Evolutionary conservation across 2,329 filamentous ascomycete genomes (phyloP).

Genomic region (Cladobotryum mycophilum): DNA sequence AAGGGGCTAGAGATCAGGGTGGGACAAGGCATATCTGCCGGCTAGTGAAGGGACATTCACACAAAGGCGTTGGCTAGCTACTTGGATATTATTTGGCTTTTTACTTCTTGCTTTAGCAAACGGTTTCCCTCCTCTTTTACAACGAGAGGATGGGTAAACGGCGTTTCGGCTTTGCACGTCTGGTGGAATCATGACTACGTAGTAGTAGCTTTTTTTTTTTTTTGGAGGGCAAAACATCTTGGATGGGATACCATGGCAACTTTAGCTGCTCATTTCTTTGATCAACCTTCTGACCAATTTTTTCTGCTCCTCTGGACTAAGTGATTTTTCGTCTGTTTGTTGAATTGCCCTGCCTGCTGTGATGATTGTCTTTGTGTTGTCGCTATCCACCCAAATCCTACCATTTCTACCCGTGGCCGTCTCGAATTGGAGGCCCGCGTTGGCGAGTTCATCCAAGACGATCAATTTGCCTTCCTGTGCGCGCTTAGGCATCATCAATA

Average conservation of each 20-base stretch:
- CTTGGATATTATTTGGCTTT: no score
- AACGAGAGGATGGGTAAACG: background rate
- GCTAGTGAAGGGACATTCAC: no score
- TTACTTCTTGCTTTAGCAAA: background rate
- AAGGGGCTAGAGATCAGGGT: no score
- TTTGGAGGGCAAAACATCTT: background rate
- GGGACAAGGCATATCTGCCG: no score
- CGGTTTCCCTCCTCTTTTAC: background rate
- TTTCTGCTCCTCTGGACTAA: constrained; percentile 61
- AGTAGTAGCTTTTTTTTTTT: background rate
- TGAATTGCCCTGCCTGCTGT: constrained; percentile 72
- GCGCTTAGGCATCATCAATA: constrained; percentile 62
- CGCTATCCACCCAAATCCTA: constrained; percentile 83
- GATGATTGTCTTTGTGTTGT: constrained; percentile 64
- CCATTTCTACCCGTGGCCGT: constrained; percentile 91
- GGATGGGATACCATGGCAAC: background rate
- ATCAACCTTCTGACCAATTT: constrained; percentile 62
- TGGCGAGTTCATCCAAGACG: constrained; percentile 72
- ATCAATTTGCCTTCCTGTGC: constrained; percentile 58
- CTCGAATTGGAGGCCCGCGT: constrained; percentile 78
- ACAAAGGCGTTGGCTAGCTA: no score
- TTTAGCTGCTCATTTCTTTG: constrained; percentile 37
- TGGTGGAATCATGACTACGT: background rate
- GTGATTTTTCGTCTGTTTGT: constrained; percentile 64
- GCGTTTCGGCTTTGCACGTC: background rate